These are phyloP conservation scores for Acacia pycnantha DNA, from an alignment of 331 rosid species.

Conservation along the genomic window DNA sequence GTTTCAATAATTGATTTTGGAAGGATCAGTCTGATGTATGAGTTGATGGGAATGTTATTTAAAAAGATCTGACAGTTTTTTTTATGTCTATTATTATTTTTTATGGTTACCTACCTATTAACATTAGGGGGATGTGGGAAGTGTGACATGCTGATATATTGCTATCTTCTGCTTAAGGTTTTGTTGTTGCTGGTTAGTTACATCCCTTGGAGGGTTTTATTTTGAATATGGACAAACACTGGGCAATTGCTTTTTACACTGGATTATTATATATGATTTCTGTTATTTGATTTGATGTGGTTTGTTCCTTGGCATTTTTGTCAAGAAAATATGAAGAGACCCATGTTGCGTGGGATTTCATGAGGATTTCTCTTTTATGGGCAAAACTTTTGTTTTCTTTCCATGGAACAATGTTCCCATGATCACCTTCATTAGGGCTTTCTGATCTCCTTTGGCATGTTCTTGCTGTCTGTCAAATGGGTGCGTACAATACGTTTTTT, in stretches of 20 bases:
- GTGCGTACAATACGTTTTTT: constrained; percentile 4
- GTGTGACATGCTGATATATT: background rate
- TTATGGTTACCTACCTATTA: background rate
- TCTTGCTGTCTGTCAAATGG: background rate
- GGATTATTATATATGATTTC: background rate
- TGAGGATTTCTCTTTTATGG: background rate
- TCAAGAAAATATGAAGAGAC: background rate
- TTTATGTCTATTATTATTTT: background rate
- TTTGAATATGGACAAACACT: background rate
- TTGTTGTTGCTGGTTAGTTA: constrained; percentile 2
- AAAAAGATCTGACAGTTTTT: background rate
- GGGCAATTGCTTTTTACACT: background rate
- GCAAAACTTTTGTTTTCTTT: background rate
- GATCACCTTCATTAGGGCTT: background rate
- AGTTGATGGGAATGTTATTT: background rate
- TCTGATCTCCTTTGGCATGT: background rate
- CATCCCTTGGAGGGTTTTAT: background rate
- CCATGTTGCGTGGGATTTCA: background rate
- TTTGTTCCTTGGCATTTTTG: background rate
- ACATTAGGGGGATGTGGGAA: background rate
- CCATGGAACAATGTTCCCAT: background rate
- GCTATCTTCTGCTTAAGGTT: background rate
- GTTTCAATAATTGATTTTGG: background rate
- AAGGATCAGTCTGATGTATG: background rate
- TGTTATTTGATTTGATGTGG: background rate